These are phyloP conservation scores for Neophaeococcomyces aloes DNA, from an alignment of 2,329 filamentous ascomycete species.

Conservation along the genomic window DNA sequence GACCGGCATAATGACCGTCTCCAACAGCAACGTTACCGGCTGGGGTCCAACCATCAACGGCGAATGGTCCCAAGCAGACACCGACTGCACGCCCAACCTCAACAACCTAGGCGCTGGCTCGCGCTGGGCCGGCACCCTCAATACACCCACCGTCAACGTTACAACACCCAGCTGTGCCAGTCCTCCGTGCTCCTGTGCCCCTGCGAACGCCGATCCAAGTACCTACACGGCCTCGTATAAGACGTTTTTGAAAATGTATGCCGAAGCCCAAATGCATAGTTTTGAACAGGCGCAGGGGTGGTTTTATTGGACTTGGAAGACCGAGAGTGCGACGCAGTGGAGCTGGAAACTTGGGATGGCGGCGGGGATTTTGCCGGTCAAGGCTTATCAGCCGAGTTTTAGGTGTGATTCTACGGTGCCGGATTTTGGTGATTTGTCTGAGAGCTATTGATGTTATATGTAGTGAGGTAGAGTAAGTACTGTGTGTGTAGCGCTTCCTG, in stretches of 20 bases:
- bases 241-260: constrained; percentile 76
- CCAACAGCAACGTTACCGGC: constrained; percentile 50
- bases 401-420: constrained; percentile 47
- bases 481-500: no score
- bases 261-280: constrained; percentile 87
- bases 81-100: constrained; percentile 76
- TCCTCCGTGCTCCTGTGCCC: constrained; percentile 57
- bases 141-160: constrained; percentile 47
- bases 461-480: no score
- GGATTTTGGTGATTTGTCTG: constrained; percentile 34
- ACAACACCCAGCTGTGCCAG: constrained; percentile 66
- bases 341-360: constrained; percentile 73
- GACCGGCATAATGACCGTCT: constrained; percentile 64
- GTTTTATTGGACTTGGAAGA: constrained; percentile 99
- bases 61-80: constrained; percentile 96
- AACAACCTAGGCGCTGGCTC: constrained; percentile 84
- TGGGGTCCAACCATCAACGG: constrained; percentile 92
- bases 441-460: constrained; percentile 21
- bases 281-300: constrained; percentile 93
- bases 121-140: constrained; percentile 80
- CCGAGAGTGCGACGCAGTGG: constrained; percentile 78
- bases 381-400: constrained; percentile 61
- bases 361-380: constrained; percentile 67
- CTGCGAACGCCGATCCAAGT: constrained; percentile 62
- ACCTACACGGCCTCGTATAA: constrained; percentile 67